A percentile compares a stretch with the other conserved stretches of the same genome.
These are phyloP conservation scores for Pseudogymnoascus sp. DNA, from an alignment of 2,329 filamentous ascomycete species.

Conservation along the genomic window DNA sequence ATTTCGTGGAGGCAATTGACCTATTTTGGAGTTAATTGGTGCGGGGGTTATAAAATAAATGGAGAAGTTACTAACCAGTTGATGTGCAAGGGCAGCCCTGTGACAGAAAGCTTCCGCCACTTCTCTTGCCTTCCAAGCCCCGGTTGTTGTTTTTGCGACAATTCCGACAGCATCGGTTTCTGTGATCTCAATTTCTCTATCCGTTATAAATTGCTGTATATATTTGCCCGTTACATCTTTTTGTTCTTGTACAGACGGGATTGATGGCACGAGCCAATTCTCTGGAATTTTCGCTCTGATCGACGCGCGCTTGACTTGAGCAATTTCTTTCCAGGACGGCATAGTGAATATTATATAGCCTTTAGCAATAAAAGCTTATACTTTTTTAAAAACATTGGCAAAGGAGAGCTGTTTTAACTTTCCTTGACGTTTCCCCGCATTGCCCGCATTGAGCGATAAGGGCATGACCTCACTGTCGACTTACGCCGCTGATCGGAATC, in stretches of 20 bases:
- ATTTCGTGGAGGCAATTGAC: constrained; percentile 52
- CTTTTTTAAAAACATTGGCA: not conserved
- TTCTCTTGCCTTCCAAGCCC: constrained; percentile 47
- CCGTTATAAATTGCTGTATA: constrained; percentile 45
- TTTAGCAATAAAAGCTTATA: not conserved
- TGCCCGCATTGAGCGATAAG: not conserved
- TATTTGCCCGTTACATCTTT: constrained; percentile 48
- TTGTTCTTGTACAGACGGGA: constrained; percentile 42
- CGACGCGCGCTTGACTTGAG: constrained; percentile 43
- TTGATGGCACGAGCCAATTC: constrained; percentile 43
- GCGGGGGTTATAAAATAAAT: constrained; percentile 16
- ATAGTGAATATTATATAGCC: constrained; percentile 13
- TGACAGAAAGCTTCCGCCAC: constrained; percentile 46
- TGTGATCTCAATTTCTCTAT: constrained; percentile 50
- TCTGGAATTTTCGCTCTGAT: constrained; percentile 46
- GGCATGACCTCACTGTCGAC: not conserved
- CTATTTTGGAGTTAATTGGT: constrained; percentile 37
- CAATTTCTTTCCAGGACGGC: constrained; percentile 40
- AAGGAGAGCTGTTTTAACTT: not conserved
- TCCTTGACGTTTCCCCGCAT: not conserved
- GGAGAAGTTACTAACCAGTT: constrained; percentile 48
- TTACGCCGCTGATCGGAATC: constrained; percentile 1
- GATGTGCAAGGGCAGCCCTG: constrained; percentile 44
- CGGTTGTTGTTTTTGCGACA: constrained; percentile 42
- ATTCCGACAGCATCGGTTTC: constrained; percentile 50